Conservation (phyloP, 1,284 basidiomycete species). For the Papiliotrema laurentii region DNA sequence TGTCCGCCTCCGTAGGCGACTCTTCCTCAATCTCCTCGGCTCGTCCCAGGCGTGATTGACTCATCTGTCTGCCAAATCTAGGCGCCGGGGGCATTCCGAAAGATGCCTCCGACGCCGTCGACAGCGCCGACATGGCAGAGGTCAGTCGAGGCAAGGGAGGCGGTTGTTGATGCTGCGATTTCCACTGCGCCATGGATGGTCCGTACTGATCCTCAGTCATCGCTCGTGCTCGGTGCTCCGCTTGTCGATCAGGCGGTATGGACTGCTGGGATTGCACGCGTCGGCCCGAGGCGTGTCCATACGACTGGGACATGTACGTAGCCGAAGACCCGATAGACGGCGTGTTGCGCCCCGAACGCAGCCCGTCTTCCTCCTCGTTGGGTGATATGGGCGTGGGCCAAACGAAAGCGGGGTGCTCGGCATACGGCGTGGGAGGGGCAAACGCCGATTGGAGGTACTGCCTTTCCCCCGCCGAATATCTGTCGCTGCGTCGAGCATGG, state of each 20-base stretch:
- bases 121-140: slow-evolving; percentile 31
- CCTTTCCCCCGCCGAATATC: slow-evolving; percentile 20
- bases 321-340: slow-evolving; percentile 57
- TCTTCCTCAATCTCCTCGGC: slow-evolving; percentile 22
- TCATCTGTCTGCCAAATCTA: slow-evolving; percentile 13
- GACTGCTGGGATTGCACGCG: slow-evolving; percentile 56
- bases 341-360: slow-evolving; percentile 27
- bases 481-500: slow-evolving; percentile 17
- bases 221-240: slow-evolving; percentile 54
- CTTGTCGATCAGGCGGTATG: slow-evolving; percentile 57
- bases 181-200: slow-evolving; percentile 62
- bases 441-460: slow-evolving; percentile 28
- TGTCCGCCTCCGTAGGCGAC: slow-evolving; percentile 12
- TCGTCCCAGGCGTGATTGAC: slow-evolving; percentile 23
- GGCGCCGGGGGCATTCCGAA: slow-evolving; percentile 21
- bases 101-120: slow-evolving; percentile 34
- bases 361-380: slow-evolving; percentile 22
- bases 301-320: slow-evolving; percentile 22
- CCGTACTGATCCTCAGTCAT: slow-evolving; percentile 68
- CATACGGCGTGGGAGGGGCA: slow-evolving; percentile 38
- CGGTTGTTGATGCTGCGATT: slow-evolving; percentile 51
- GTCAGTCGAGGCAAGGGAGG: slow-evolving; percentile 36
- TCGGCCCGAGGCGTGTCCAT: slow-evolving; percentile 33
- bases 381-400: slow-evolving; percentile 22
- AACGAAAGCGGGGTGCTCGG: slow-evolving; percentile 27